Base-by-base conservation (phyloP, 1,284 basidiomycete species). In the Wallemia ichthyophaga region DNA sequence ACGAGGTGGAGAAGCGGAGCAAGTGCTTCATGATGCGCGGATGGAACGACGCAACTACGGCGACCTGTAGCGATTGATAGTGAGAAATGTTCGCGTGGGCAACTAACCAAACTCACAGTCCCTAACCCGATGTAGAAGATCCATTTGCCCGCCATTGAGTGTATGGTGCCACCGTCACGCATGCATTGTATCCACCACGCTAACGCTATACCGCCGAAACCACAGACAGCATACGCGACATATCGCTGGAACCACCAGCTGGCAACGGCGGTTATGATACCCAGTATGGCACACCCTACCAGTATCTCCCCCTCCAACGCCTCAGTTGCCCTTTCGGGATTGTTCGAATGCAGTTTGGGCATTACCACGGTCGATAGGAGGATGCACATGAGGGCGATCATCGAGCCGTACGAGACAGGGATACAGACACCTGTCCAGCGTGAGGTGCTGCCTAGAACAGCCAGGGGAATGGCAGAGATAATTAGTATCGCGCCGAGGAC, bases 1-100 rank as follows among this genome's bases (percentile, higher is more conserved):
- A 59, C 13, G 65, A 64, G 2, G 65, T 65, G 1, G 63, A 59
- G 17, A 65, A 13, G 37, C 37, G 37, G 13, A 48, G 37, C 9
- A 48, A 19, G n/a, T 48, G 37, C 5, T 5, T 5, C 37, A 48
- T 48, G 11, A 48, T 21, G 3, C n/a, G 7, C 5, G 37, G 37
- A 48, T 48, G 37, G n/a, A 48, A 48, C 7, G 37, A 48, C 9
- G 37, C 37, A 5, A 48, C 37, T 3, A 48, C 37, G n/a, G 13
- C 11, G n/a, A 48, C 37, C 37, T 48, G n/a, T 31, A 48, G n/a
- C 37, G 11, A 19, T 48, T 48, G 37, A 11, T 5, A 48, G 37
- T 11, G 5, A 21, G 37, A 5, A 15, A 5, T 5, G 5, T 5
- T 13, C 13, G 28, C 17, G 28, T 7, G 28, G 28, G 28, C 9